Conservation (phyloP, 106 monocot genomes). For the Allium cepa region DNA sequence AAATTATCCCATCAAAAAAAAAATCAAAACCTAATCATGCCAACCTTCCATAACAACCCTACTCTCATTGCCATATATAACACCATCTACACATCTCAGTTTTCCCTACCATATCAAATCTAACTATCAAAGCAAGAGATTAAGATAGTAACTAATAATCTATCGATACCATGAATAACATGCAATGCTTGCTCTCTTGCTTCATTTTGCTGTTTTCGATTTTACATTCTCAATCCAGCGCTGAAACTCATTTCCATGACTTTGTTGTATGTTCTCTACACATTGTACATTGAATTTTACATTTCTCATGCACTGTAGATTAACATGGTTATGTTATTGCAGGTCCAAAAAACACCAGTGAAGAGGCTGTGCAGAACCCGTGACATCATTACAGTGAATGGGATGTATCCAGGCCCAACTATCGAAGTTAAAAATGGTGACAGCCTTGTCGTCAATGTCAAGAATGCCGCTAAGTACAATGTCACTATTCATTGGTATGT, state of each 20-base stretch:
- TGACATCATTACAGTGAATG: conserved; percentile 59
- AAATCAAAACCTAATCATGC: conserved; percentile 30
- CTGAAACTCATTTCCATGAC: conserved; percentile 1
- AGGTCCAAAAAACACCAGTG: conserved; percentile 56
- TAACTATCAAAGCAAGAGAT: not conserved
- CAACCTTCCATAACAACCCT: conserved; percentile 5
- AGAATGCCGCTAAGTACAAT: conserved; percentile 46
- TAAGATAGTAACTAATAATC: no score
- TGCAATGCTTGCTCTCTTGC: conserved; percentile 1
- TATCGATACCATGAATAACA: not conserved
- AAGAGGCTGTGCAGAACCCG: conserved; percentile 68
- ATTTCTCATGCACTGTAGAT: no score
- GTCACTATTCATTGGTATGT: conserved; percentile 67
- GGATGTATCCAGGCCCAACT: conserved; percentile 61
- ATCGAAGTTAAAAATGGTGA: conserved; percentile 51
- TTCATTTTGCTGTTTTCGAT: not conserved
- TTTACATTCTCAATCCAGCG: not conserved
- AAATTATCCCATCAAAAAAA: not conserved
- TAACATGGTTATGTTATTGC: not conserved
- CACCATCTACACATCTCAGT: not conserved
- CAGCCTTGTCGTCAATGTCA: conserved; percentile 44
- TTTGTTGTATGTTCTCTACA: not conserved
- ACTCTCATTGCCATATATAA: not conserved
- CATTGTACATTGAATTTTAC: no score
- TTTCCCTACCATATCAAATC: not conserved